Evolutionary conservation across 768 basidiomycete genomes (phyloP).

Genomic region (Boletus tylopilopsis): DNA sequence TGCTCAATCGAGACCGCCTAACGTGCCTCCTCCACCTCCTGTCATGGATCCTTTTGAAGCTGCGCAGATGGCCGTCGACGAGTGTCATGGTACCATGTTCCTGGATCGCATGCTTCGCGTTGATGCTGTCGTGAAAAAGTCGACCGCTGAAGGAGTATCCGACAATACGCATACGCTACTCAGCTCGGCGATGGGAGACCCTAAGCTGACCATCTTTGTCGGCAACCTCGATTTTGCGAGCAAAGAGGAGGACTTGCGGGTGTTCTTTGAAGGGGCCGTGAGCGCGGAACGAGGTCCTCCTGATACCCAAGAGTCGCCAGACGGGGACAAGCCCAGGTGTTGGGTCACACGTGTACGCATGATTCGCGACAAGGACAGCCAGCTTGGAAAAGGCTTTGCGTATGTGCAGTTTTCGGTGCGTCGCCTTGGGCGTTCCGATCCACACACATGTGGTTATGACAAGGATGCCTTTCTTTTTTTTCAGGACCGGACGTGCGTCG

Average conservation of each 20-base stretch:
- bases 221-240: constrained; percentile 91
- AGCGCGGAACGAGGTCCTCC: constrained; percentile 66
- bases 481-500: constrained; percentile 91
- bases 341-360: constrained; percentile 89
- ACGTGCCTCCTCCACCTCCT: constrained; percentile 47
- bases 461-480: neutral
- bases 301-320: constrained; percentile 25
- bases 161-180: constrained; percentile 19
- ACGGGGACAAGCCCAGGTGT: constrained; percentile 35
- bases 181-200: constrained; percentile 46
- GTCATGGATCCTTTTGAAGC: constrained; percentile 70
- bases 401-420: constrained; percentile 82
- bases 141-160: constrained; percentile 20
- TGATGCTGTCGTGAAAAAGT: constrained; percentile 51
- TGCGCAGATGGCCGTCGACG: constrained; percentile 52
- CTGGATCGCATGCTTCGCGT: constrained; percentile 77
- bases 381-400: constrained; percentile 93
- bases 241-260: constrained; percentile 84
- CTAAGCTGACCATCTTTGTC: constrained; percentile 82
- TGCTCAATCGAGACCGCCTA: constrained; percentile 38
- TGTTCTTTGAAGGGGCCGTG: constrained; percentile 80
- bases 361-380: constrained; percentile 85
- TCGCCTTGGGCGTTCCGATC: too few relatives aligned
- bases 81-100: constrained; percentile 68
- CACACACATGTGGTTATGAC: neutral